Conservation (phyloP, 768 basidiomycete genomes). For the Leccinum disarticulatum region DNA sequence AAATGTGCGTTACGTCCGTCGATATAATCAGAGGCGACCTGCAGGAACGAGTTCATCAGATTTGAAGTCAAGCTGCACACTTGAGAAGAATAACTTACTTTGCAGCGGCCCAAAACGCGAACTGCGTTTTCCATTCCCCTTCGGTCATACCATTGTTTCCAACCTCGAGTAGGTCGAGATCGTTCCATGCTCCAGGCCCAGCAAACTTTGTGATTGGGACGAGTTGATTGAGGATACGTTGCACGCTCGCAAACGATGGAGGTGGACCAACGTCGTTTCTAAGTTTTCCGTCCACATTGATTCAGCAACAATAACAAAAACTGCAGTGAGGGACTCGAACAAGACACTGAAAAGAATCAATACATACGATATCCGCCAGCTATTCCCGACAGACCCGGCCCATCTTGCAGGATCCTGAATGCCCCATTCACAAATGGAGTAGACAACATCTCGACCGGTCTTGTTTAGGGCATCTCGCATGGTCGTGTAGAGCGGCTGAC, state of each 20-base stretch:
- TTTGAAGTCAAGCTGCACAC: background rate
- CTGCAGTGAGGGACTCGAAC: background rate
- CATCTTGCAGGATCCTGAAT: conserved; percentile 54
- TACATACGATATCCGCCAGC: conserved; percentile 49
- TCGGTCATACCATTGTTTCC: conserved; percentile 45
- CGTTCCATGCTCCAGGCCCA: conserved; percentile 46
- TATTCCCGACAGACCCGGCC: conserved; percentile 45
- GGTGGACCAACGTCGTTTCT: conserved; percentile 15
- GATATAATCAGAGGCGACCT: conserved; percentile 18
- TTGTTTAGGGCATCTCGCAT: conserved; percentile 14
- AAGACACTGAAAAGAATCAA: background rate
- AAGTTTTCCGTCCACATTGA: too few relatives aligned
- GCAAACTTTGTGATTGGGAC: conserved; percentile 52
- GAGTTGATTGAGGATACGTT: conserved; percentile 16
- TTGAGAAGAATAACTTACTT: conserved; percentile 2
- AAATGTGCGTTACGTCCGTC: conserved; percentile 5
- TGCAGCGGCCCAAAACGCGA: conserved; percentile 14
- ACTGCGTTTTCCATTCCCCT: conserved; percentile 12
- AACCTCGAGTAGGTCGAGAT: conserved; percentile 55
- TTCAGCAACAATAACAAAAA: background rate
- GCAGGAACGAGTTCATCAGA: background rate
- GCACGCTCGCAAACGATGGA: conserved; percentile 11
- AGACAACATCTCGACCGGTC: conserved; percentile 34
- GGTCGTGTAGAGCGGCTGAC: conserved; percentile 1
- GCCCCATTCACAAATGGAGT: conserved; percentile 53